These are phyloP conservation scores for Botrytis paeoniae DNA, from an alignment of 2,329 filamentous ascomycete genomes.

Conservation along the genomic window DNA sequence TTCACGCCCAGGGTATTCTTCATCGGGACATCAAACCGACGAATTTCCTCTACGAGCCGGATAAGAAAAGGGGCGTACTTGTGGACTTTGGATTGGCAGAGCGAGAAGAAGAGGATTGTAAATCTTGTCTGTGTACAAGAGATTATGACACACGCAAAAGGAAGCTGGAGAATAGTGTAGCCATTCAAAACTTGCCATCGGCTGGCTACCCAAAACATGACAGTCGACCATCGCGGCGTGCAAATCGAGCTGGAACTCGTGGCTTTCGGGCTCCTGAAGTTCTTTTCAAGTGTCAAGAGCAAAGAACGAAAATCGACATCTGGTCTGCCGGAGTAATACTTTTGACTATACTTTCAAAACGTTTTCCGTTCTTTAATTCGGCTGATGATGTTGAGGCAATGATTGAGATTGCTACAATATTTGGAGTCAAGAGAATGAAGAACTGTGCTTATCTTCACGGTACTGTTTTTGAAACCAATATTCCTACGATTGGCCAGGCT, in stretches of 20 bases:
- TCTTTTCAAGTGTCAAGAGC: slow-evolving; percentile 92
- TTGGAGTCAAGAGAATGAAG: slow-evolving; percentile 82
- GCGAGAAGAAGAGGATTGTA: slow-evolving; percentile 70
- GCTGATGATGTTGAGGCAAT: slow-evolving; percentile 97
- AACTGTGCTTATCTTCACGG: slow-evolving; percentile 79
- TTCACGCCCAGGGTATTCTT: slow-evolving; percentile 80
- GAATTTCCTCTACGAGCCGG: slow-evolving; percentile 90
- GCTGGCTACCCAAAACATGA: slow-evolving; percentile 85
- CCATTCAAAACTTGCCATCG: slow-evolving; percentile 52
- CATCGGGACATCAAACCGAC: slow-evolving; percentile 97
- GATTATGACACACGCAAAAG: slow-evolving; percentile 52
- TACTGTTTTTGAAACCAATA: slow-evolving; percentile 86
- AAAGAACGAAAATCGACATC: slow-evolving; percentile 91
- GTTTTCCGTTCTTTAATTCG: slow-evolving; percentile 98
- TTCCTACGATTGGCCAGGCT: slow-evolving; percentile 81
- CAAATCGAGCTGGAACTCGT: slow-evolving; percentile 90
- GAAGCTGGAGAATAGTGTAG: slow-evolving; percentile 56
- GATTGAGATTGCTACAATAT: slow-evolving; percentile 96
- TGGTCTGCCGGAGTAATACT: slow-evolving; percentile 98
- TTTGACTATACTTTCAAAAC: slow-evolving; percentile 84
- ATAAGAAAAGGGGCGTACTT: slow-evolving; percentile 77
- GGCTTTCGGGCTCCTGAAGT: slow-evolving; percentile 97
- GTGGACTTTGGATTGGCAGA: slow-evolving; percentile 99
- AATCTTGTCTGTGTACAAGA: slow-evolving; percentile 73
- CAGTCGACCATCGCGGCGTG: slow-evolving; percentile 79